phyloP scores from a whole-genome alignment of 805 yeast species.

The Starmera pachycereana region DNA sequence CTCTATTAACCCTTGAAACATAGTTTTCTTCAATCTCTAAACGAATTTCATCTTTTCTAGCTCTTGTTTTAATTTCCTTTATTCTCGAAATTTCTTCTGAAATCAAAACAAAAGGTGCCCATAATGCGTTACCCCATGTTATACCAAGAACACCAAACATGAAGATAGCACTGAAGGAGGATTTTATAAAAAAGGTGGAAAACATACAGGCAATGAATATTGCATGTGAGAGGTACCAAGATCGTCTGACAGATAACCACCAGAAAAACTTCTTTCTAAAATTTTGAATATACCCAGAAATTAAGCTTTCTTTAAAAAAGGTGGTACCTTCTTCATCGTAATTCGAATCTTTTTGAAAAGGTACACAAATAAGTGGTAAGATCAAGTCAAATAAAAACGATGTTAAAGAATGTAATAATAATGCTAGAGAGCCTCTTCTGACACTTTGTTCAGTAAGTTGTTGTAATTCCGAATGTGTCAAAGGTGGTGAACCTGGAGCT shows the following conservation, averaged over 20 bases:
- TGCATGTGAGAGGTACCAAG: slow-evolving; percentile 43
- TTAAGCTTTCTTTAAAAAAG: neutral
- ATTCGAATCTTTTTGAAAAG: slow-evolving; percentile 14
- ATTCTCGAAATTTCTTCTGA: slow-evolving; percentile 47
- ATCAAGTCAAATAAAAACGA: slow-evolving; percentile 34
- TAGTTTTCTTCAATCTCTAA: neutral
- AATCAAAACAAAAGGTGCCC: slow-evolving; percentile 58
- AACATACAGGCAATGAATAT: slow-evolving; percentile 39
- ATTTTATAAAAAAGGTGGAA: slow-evolving; percentile 33
- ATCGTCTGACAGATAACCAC: slow-evolving; percentile 24
- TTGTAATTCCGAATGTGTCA: slow-evolving; percentile 27
- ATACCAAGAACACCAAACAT: slow-evolving; percentile 45
- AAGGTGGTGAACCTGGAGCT: slow-evolving; percentile 22
- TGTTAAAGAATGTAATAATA: slow-evolving; percentile 37
- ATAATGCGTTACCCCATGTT: slow-evolving; percentile 56
- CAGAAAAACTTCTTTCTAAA: slow-evolving; percentile 7
- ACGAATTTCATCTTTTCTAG: slow-evolving; percentile 5
- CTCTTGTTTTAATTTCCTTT: slow-evolving; percentile 31
- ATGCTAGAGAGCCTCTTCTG: slow-evolving; percentile 40
- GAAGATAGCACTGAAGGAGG: slow-evolving; percentile 32
- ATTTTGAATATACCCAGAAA: slow-evolving; percentile 5
- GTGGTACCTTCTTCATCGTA: slow-evolving; percentile 2
- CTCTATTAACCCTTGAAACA: slow-evolving; percentile 4
- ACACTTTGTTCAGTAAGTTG: slow-evolving; percentile 35
- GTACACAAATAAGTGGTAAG: slow-evolving; percentile 32